Conservation (phyloP, 495 filamentous ascomycete genomes). For the Annulohypoxylon nitens region DNA sequence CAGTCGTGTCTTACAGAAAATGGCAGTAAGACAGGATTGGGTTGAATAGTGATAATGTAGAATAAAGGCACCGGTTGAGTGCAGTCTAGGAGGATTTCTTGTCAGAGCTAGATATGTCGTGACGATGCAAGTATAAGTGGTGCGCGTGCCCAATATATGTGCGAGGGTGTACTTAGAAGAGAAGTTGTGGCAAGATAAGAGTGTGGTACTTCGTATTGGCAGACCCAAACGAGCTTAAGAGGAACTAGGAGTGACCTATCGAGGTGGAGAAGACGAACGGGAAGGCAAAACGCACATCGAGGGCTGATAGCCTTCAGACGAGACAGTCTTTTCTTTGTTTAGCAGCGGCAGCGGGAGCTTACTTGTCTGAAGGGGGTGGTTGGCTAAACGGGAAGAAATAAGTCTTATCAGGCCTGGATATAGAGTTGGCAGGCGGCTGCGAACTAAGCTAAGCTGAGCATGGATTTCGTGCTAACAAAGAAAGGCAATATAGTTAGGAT, state of each 20-base stretch:
- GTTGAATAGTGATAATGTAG: constrained; percentile 33
- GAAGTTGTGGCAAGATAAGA: constrained; percentile 40
- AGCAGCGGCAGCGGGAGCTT: constrained; percentile 45
- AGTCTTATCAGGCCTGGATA: constrained; percentile 32
- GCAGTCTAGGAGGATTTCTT: constrained; percentile 34
- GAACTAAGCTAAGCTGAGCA: constrained; percentile 46
- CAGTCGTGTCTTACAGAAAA: constrained; percentile 34
- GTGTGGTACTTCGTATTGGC: constrained; percentile 47
- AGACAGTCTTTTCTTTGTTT: constrained; percentile 51
- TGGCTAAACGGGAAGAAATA: constrained; percentile 40
- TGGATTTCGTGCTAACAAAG: constrained; percentile 46
- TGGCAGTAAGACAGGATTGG: constrained; percentile 28
- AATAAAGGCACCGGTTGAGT: constrained; percentile 38
- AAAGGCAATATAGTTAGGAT: constrained; percentile 44
- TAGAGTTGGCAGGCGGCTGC: constrained; percentile 38
- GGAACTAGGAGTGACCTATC: constrained; percentile 30
- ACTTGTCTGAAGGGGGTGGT: constrained; percentile 41
- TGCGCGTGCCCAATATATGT: constrained; percentile 46
- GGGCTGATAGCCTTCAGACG: constrained; percentile 46
- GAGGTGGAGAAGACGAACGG: constrained; percentile 38
- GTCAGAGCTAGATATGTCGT: constrained; percentile 48
- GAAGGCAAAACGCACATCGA: constrained; percentile 46
- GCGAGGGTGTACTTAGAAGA: constrained; percentile 40
- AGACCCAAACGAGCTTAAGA: constrained; percentile 32
- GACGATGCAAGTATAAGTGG: constrained; percentile 29